Base-by-base conservation (phyloP, 345 rosid species). In the Ceriops decandra region DNA sequence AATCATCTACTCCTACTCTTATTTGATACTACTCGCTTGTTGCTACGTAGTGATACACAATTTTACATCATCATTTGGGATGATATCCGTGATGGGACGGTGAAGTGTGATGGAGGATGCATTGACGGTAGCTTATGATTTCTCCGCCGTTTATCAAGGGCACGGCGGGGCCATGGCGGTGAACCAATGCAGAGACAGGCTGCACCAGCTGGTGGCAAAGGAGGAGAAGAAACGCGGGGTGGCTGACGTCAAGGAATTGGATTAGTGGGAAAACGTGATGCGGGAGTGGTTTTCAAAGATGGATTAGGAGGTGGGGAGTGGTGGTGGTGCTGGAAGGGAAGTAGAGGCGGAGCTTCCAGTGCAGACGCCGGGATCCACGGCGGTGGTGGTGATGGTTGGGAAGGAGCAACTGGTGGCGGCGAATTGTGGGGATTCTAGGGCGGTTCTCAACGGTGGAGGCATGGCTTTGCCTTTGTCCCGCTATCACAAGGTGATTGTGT, bases 361-460 rank as follows among this genome's bases (percentile, higher is more conserved):
- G 22, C 57, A 24, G 7, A 68, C 46, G 5, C 30, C 33, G 57
- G 81, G 84, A 17, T 77, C 78, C 16, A 78, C 81, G 7, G 81
- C 84, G 0, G 56, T 71, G 57, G 88, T 78, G 60, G 80, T 70
- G 22, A 22, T 82, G 76, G 78, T 82, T 22, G 79, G 83, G 42
- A 31, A 54, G 59, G 67, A 72, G 57, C 81, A 76, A 68, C 6
- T 82, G 4, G 80, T 80, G 67, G 82, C 72, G 69, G 84, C 83
- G 5, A 80, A 80, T 63, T 72, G 86, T 10, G 88, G 88, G 20
- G 78, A 82, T 52, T 82, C 78, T 1, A 77, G 81, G 54, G 83
- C 74, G 9, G 82, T 80, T 15, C 8, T 84, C 21, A 76, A 66
- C 24, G 79, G 80, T 0, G 72, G 64, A 2, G 80, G 78, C 15